phyloP scores from a whole-genome alignment of 225 moss, liverwort and hornwort genomes.

The Neckera pumila region DNA sequence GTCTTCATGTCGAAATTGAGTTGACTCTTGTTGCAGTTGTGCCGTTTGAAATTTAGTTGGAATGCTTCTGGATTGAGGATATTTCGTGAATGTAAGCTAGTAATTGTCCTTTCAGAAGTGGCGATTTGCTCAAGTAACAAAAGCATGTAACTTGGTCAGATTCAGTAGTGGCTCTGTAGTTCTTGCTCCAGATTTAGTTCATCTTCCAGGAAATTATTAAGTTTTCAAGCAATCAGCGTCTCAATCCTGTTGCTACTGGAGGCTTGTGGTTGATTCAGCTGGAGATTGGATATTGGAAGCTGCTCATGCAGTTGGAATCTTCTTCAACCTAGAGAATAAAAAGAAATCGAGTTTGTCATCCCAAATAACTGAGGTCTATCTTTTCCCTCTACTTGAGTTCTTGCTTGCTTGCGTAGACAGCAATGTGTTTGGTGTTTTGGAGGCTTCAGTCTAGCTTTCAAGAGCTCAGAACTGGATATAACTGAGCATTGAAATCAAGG shows the following conservation, averaged over 20 bases:
- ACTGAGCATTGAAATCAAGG: background rate
- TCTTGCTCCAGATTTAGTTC: background rate
- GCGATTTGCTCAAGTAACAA: background rate
- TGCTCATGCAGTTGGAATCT: background rate
- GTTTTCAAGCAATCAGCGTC: background rate
- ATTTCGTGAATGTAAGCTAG: background rate
- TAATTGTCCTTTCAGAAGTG: background rate
- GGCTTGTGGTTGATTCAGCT: background rate
- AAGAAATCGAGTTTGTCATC: background rate
- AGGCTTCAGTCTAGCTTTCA: background rate
- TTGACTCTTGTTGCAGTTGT: background rate
- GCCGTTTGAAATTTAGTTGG: background rate
- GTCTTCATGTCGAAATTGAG: background rate
- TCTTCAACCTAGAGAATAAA: background rate
- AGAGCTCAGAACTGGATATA: background rate
- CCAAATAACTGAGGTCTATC: constrained; percentile 17
- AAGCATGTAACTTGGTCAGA: background rate
- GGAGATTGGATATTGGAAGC: background rate
- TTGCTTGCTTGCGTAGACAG: background rate
- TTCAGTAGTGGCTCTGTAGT: background rate
- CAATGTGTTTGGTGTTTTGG: background rate
- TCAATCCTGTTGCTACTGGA: background rate
- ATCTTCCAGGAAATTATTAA: background rate
- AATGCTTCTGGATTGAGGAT: background rate
- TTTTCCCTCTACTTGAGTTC: background rate